phyloP scores from a whole-genome alignment of 1,284 basidiomycete genomes.

The Inonotus obliquus region DNA sequence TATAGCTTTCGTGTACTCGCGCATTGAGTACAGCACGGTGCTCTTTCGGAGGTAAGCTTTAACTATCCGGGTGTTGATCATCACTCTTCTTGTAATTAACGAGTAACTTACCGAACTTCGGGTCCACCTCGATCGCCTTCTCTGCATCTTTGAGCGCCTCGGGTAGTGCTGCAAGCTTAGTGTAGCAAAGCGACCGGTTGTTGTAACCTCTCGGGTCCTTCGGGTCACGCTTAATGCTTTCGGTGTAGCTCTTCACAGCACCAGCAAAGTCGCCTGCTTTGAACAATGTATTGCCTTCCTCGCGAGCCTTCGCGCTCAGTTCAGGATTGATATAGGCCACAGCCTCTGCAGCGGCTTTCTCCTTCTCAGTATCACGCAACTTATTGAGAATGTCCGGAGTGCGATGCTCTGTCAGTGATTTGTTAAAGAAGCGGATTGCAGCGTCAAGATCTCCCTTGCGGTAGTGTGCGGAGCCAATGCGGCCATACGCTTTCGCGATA shows the following conservation, averaged over 20 bases:
- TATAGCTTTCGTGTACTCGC: conserved; percentile 85
- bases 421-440: conserved; percentile 88
- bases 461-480: conserved; percentile 83
- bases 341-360: conserved; percentile 58
- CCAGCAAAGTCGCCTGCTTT: conserved; percentile 88
- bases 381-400: conserved; percentile 92
- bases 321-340: conserved; percentile 89
- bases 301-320: conserved; percentile 79
- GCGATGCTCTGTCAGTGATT: conserved; percentile 95
- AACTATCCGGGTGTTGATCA: conserved; percentile 40
- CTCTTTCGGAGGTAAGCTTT: conserved; percentile 97
- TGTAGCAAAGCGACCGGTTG: conserved; percentile 96
- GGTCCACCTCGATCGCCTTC: conserved; percentile 90
- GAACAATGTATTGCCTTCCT: conserved; percentile 91
- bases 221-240: conserved; percentile 96
- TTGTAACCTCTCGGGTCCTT: conserved; percentile 90
- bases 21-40: conserved; percentile 85
- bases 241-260: conserved; percentile 92
- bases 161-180: conserved; percentile 89
- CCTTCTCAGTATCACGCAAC: conserved; percentile 81
- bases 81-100: neutral
- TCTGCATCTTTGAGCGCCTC: conserved; percentile 97
- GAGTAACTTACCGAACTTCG: conserved; percentile 62
- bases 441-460: conserved; percentile 76
- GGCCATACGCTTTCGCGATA: conserved; percentile 83